Evolutionary conservation across 2,329 filamentous ascomycete species (phyloP), one percentile per base, ranked within the genome.

Genomic region (Xylaria sp.): DNA sequence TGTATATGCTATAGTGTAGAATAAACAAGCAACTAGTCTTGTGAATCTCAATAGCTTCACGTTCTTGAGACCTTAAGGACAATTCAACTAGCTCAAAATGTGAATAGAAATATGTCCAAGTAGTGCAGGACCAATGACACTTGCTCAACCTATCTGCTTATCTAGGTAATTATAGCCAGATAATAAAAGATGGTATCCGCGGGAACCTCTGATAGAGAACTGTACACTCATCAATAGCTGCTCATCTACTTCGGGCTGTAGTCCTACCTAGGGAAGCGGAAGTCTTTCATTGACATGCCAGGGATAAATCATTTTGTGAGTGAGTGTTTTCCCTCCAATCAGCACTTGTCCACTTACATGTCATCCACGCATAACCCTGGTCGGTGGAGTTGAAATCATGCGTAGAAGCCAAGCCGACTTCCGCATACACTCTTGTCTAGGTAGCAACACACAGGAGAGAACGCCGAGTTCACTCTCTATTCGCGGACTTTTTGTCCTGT

Each of bases 241-340:
- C n/a, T 25, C 15, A 33, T 31, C 9, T 33, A 25, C 33, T 5
- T 41, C 13, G 2, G 13, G 13, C 9, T 2, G 28, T n/a, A 2
- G 55, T 51, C 41, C 64, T 55, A 63, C 56, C 23, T 70, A 18
- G 57, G 60, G 31, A 60, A 23, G 18, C 66, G 68, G 62, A 64
- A 51, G 57, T 41, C n/a, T 28, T 54, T 36, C 10, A 25, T 62
- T 46, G 4, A 25, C 41, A 33, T 5, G 36, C n/a, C 5, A 9
- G 49, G 20, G 23, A 39, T 6, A 36, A 3, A 12, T 33, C 51
- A 15, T 54, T 31, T 31, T 9, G 56, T 23, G 33, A 64, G 33
- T 8, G 12, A 10, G 15, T 65, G 48, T 66, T 68, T 68, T 71
- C 66, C 65, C 68, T 68, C 68, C 68, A 68, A 71, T 71, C 62